phyloP scores from a whole-genome alignment of 768 basidiomycete genomes.

The Cyclocybe cylindracea region DNA sequence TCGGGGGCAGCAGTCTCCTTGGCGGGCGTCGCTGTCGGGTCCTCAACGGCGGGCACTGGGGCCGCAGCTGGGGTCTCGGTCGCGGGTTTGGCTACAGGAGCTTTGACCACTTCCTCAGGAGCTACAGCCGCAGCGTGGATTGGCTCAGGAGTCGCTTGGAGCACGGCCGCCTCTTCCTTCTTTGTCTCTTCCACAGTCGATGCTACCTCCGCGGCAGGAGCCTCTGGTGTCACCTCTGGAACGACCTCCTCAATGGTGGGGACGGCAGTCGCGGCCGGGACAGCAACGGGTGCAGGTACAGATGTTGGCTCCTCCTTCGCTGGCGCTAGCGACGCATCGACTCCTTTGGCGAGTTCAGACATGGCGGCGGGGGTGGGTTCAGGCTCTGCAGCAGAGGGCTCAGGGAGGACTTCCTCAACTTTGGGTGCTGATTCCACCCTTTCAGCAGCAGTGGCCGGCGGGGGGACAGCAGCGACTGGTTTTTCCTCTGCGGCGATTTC shows the following conservation, averaged over 20 bases:
- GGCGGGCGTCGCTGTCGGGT: not conserved
- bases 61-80: constrained; percentile 4
- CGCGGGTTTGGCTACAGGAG: not conserved
- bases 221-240: not conserved
- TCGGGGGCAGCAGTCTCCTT: not conserved
- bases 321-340: not conserved
- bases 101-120: constrained; percentile 3
- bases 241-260: not conserved
- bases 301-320: not conserved
- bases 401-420: constrained; percentile 1
- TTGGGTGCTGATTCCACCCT: not conserved
- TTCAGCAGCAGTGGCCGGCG: not conserved
- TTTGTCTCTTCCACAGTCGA: not conserved
- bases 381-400: constrained; percentile 5
- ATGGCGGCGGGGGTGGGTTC: not conserved
- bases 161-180: not conserved
- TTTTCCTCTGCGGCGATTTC: not conserved
- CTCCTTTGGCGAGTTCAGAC: not conserved
- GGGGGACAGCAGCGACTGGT: not conserved
- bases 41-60: not conserved
- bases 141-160: not conserved
- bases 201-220: no score
- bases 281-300: constrained; percentile 1
- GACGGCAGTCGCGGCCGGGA: not conserved
- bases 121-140: not conserved